Evolutionary conservation across 2,329 filamentous ascomycete species (phyloP).

Genomic region (Didymella keratinophila): DNA sequence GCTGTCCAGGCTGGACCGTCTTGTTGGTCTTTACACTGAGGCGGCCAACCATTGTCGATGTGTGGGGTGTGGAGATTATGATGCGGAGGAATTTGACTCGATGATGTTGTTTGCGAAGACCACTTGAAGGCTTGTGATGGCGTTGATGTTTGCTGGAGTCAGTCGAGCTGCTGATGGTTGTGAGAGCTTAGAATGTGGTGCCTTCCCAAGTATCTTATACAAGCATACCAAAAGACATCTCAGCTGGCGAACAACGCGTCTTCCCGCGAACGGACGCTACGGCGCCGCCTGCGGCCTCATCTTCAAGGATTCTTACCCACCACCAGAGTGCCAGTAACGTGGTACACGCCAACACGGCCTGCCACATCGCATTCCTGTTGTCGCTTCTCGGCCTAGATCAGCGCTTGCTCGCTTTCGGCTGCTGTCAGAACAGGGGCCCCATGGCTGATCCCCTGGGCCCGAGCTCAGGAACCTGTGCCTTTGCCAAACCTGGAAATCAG

Average conservation of each 20-base stretch:
- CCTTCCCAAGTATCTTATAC: conserved; percentile 23
- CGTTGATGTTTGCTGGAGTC: conserved; percentile 4
- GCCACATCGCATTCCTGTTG: conserved; percentile 27
- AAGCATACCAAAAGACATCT: conserved; percentile 11
- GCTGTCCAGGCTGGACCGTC: conserved; percentile 10
- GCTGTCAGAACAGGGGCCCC: conserved; percentile 29
- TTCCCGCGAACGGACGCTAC: conserved; percentile 26
- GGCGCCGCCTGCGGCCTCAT: conserved; percentile 30
- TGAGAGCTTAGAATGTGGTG: conserved; percentile 9
- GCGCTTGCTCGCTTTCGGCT: conserved; percentile 29
- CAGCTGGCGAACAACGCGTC: conserved; percentile 24
- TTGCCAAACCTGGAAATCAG: conserved; percentile 16
- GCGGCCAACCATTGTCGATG: conserved; percentile 20
- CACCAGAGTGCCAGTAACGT: conserved; percentile 31
- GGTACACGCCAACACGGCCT: conserved; percentile 32
- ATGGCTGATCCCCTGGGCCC: conserved; percentile 29
- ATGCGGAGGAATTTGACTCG: conserved; percentile 13
- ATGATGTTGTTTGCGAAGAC: background rate
- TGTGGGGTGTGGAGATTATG: conserved; percentile 6
- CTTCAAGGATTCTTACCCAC: conserved; percentile 29
- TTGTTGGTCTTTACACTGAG: conserved; percentile 14
- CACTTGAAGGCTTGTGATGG: background rate
- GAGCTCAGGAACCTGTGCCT: conserved; percentile 25
- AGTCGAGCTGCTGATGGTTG: conserved; percentile 3
- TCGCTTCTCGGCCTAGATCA: conserved; percentile 27